These are phyloP conservation scores for Penicillium griseofulvum DNA, from an alignment of 2,329 filamentous ascomycete species.

Conservation along the genomic window DNA sequence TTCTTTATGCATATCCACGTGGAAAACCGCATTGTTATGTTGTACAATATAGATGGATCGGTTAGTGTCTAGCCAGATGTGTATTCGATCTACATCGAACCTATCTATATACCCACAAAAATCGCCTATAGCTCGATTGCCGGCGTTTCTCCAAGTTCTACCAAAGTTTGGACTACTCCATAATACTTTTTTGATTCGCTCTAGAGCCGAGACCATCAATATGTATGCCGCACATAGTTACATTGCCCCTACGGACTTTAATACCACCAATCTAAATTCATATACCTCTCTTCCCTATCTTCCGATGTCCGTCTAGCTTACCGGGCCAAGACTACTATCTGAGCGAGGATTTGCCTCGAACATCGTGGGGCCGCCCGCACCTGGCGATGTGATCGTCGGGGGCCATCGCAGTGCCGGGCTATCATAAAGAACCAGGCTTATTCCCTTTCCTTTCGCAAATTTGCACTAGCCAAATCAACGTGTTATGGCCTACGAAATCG, in stretches of 20 bases:
- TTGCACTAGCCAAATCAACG: neutral
- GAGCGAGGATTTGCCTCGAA: neutral
- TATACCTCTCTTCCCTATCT: neutral
- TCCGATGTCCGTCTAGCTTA: neutral
- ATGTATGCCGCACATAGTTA: no score
- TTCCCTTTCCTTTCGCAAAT: neutral
- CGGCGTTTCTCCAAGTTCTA: no score
- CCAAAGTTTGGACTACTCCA: no score
- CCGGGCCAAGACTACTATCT: neutral
- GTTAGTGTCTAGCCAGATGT: neutral
- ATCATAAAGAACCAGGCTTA: neutral
- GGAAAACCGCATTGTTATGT: neutral
- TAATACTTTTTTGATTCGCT: no score
- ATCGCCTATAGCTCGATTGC: neutral
- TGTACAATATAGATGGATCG: neutral
- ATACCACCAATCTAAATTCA: neutral
- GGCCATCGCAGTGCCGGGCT: neutral
- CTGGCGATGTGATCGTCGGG: neutral
- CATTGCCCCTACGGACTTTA: neutral
- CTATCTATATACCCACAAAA: neutral
- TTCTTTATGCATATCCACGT: neutral
- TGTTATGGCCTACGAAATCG: conserved; percentile 13
- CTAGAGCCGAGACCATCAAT: no score
- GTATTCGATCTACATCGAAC: neutral
- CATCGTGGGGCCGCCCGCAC: neutral